These are phyloP conservation scores for Populus deltoides DNA, from an alignment of 345 rosid genomes.

Conservation along the genomic window DNA sequence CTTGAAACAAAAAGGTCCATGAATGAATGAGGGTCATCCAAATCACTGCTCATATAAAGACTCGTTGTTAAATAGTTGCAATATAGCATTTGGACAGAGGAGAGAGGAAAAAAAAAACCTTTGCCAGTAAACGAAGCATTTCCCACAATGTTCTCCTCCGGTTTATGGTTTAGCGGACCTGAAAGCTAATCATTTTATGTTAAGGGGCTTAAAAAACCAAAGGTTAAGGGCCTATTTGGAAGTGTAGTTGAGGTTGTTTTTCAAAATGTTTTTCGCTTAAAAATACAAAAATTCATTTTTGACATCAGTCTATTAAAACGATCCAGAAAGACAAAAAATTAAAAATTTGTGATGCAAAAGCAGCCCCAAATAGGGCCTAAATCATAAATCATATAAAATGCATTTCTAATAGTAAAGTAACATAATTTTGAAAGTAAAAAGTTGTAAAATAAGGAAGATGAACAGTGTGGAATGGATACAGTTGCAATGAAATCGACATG, in stretches of 20 bases:
- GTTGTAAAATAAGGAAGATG: no score
- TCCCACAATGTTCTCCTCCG: slow-evolving; percentile 56
- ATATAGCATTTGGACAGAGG: neutral
- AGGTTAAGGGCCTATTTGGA: no score
- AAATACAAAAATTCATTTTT: no score
- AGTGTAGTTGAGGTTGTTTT: neutral
- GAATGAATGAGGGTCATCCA: slow-evolving; percentile 90
- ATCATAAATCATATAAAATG: neutral
- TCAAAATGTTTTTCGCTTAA: neutral
- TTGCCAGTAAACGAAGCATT: slow-evolving; percentile 80
- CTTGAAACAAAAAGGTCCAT: slow-evolving; percentile 77
- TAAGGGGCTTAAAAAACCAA: slow-evolving; percentile 10
- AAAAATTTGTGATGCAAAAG: no score
- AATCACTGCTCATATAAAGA: slow-evolving; percentile 48
- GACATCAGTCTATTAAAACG: neutral
- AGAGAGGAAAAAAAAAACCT: slow-evolving; percentile 33
- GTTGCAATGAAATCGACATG: slow-evolving; percentile 86
- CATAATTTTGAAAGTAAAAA: no score
- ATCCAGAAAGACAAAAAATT: neutral
- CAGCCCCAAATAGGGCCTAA: no score
- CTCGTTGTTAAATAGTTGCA: neutral
- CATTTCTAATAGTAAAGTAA: no score
- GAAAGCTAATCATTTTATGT: slow-evolving; percentile 46
- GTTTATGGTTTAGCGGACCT: slow-evolving; percentile 60
- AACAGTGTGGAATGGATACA: slow-evolving; percentile 42